These are phyloP conservation scores for Rhinocladiella mackenziei DNA, from an alignment of 2,329 filamentous ascomycete species.

Conservation along the genomic window DNA sequence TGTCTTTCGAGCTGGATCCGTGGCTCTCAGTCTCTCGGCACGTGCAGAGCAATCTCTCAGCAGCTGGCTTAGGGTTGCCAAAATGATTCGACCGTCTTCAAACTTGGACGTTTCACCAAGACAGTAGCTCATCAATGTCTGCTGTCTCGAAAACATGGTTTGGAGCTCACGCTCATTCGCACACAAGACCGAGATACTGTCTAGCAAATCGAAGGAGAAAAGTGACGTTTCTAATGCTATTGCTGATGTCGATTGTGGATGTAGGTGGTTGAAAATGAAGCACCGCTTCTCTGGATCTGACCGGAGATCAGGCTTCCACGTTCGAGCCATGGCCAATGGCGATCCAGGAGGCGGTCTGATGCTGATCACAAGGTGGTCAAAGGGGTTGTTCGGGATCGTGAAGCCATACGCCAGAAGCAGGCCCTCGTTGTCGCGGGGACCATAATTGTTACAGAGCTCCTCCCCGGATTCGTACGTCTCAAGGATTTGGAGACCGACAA, in stretches of 20 bases:
- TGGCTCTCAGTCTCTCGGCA: conserved; percentile 36
- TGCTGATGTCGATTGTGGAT: conserved; percentile 38
- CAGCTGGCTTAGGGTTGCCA: conserved; percentile 42
- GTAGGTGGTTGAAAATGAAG: conserved; percentile 45
- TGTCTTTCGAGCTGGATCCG: conserved; percentile 18
- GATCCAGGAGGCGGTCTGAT: conserved; percentile 39
- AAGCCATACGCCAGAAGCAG: conserved; percentile 49
- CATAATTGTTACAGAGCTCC: conserved; percentile 67
- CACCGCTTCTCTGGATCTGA: conserved; percentile 38
- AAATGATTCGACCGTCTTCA: conserved; percentile 34
- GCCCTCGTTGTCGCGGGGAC: conserved; percentile 70
- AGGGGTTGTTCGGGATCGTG: conserved; percentile 41
- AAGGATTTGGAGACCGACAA: conserved; percentile 42
- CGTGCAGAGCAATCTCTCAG: conserved; percentile 41
- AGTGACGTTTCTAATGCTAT: conserved; percentile 39
- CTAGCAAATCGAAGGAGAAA: conserved; percentile 43
- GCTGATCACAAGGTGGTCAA: conserved; percentile 43
- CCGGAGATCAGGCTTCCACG: conserved; percentile 31
- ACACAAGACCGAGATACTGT: conserved; percentile 40
- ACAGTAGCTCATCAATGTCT: conserved; percentile 26
- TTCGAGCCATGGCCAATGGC: conserved; percentile 37
- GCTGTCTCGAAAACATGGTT: conserved; percentile 22
- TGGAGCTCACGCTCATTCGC: conserved; percentile 42
- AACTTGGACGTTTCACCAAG: conserved; percentile 18
- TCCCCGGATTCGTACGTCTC: conserved; percentile 50